Percentiles rank a stretch among this genome's conserved stretches.
These are phyloP conservation scores for Pichia sp. DNA, from an alignment of 1,139 yeast genomes.

Conservation along the genomic window DNA sequence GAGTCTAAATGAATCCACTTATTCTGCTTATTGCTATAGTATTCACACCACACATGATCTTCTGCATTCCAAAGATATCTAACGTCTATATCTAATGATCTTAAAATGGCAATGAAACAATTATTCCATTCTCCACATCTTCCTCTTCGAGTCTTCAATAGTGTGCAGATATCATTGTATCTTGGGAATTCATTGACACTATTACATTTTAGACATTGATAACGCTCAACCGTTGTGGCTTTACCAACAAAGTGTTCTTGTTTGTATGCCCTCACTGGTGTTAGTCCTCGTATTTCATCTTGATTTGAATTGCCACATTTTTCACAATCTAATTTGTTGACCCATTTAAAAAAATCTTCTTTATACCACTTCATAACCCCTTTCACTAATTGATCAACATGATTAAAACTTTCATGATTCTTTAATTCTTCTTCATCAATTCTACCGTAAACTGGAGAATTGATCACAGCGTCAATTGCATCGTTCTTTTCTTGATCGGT, in stretches of 20 bases:
- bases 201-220: slow-evolving; percentile 50
- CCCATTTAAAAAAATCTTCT: slow-evolving; percentile 76
- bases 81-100: slow-evolving; percentile 56
- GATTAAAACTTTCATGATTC: slow-evolving; percentile 33
- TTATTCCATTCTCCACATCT: slow-evolving; percentile 97
- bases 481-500: slow-evolving; percentile 15
- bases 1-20: slow-evolving; percentile 89
- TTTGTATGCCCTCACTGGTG: slow-evolving; percentile 28
- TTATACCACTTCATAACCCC: slow-evolving; percentile 74
- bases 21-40: slow-evolving; percentile 51
- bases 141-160: slow-evolving; percentile 60
- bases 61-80: slow-evolving; percentile 84
- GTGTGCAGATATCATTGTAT: slow-evolving; percentile 57
- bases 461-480: slow-evolving; percentile 36
- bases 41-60: slow-evolving; percentile 96
- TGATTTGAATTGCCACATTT: slow-evolving; percentile 43
- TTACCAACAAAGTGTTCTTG: slow-evolving; percentile 39
- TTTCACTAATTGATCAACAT: slow-evolving; percentile 64
- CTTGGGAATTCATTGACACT: slow-evolving; percentile 58
- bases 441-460: slow-evolving; percentile 34
- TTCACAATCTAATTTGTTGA: slow-evolving; percentile 60
- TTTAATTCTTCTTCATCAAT: slow-evolving; percentile 29
- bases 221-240: slow-evolving; percentile 54
- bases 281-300: slow-evolving; percentile 31
- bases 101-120: slow-evolving; percentile 63